phyloP scores from a whole-genome alignment of 2,329 filamentous ascomycete species.

The Penicillium sp. region DNA sequence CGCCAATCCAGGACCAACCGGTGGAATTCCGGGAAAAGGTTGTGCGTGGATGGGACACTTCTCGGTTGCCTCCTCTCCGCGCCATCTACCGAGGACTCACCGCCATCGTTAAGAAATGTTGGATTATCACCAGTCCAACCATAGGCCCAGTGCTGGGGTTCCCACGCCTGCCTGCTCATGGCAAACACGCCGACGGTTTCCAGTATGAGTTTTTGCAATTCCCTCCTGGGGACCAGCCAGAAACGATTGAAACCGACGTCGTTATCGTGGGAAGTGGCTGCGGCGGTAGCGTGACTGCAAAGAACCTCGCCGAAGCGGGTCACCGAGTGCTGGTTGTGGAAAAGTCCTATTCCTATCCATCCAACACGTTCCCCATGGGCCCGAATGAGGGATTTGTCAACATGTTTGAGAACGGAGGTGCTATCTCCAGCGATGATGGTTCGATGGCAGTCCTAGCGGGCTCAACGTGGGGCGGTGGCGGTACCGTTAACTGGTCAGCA shows the following conservation, averaged over 20 bases:
- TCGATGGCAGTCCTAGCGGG: constrained; percentile 64
- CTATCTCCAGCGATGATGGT: constrained; percentile 55
- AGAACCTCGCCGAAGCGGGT: constrained; percentile 74
- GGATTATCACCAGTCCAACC: constrained; percentile 52
- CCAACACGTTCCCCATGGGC: constrained; percentile 71
- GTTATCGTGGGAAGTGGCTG: constrained; percentile 85
- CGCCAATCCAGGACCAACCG: constrained; percentile 54
- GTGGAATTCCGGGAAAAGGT: constrained; percentile 54
- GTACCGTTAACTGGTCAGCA: constrained; percentile 81
- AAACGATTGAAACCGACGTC: constrained; percentile 72
- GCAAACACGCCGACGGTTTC: constrained; percentile 50
- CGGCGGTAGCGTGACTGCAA: constrained; percentile 77
- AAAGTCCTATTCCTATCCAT: constrained; percentile 73
- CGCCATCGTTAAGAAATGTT: constrained; percentile 50
- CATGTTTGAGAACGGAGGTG: constrained; percentile 68
- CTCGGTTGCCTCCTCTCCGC: constrained; percentile 53
- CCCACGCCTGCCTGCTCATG: constrained; percentile 54
- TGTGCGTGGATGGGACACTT: constrained; percentile 51
- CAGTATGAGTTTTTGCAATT: constrained; percentile 59
- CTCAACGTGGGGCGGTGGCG: constrained; percentile 78
- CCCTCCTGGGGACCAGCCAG: constrained; percentile 51
- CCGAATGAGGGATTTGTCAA: constrained; percentile 58
- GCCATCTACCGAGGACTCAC: constrained; percentile 49
- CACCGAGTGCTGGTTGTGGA: constrained; percentile 76
- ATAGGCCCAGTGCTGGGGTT: constrained; percentile 52